Evolutionary conservation across 2,329 filamentous ascomycete genomes (phyloP), one percentile per base, ranked within the genome.

Genomic region (Neonectria punicea): DNA sequence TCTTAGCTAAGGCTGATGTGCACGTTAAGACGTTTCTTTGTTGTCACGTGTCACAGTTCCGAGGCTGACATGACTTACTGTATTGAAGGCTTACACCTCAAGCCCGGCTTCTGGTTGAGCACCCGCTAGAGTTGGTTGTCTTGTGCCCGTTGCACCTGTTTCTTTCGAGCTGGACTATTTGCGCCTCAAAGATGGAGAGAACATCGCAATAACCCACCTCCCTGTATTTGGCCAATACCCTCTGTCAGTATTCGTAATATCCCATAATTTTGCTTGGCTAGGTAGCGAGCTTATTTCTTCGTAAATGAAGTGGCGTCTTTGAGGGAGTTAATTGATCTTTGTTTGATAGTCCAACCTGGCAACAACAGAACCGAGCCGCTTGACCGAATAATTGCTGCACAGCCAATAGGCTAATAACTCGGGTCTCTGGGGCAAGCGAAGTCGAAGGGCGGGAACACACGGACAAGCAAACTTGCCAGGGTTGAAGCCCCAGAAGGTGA

Each of bases 361-460:
- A 63, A 53, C 55, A 44, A 18, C 28, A 65, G 65, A 65, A 53
- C 61, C 61, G 58, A 32, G 64, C 39, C 41, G 59, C 39, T 47
- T 60, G 56, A 36, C 63, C 54, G 44, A 58, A 58, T 61, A 46
- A 49, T 64, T 53, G 34, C 50, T 47, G 53, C 44, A 49, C 46
- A 61, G 49, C 61, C 60, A 69, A 70, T 50, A 47, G 54, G 50
- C 56, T 34, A 46, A 59, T 66, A 59, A 54, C 36, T 53, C 59
- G 55, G 30, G 54, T 47, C 58, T 61, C 50, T 60, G 59, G 56
- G 44, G 49, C 30, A 30, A 60, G 30, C 47, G 53, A 55, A 58
- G 41, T 43, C 18, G 36, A 59, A 50, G 41, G 46, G 44, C 44
- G 36, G 63, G 39, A 54, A 51, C 55, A 55, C 49, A 61, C 25